Base-by-base conservation (phyloP, 768 basidiomycete genomes). In the Calocera cornea region DNA sequence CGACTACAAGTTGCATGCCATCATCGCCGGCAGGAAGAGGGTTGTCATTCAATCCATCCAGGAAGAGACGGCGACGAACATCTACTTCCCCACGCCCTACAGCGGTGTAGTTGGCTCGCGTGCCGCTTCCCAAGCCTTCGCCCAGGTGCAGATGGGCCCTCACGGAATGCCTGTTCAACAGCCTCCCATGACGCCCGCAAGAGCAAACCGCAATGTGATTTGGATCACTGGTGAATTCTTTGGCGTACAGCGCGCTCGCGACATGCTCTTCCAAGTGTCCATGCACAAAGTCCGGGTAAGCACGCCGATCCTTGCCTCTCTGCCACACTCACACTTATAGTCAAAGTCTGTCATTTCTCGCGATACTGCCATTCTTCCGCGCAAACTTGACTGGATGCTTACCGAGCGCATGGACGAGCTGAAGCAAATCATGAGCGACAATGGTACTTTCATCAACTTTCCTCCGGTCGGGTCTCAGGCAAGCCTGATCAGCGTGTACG, bases 191-290 rank as follows among this genome's bases (percentile, higher is more conserved):
- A 36, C 77, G 72, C 76, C 74, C 76, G 68, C 71, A 69, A 81
- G 78, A 73, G 83, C 87, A 73, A 85, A 84, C 67, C 82, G 81
- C 68, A 92, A 91, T 74, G 78, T 87, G 24, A 88, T 98, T 69
- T 99, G 91, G 88, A 94, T 99, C 72, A 97, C 95, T 0, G 95
- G 95, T 44, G 95, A 97, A 77, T 97, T 95, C 75, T 95, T 97
- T 70, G 91, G 91, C 19, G 95, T 97, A 12, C 92, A 95, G 75
- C 80, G 95, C 64, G 95, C 95, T 12, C 83, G 91, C 70, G 95
- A 97, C 74, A 97, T 97, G 95, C 79, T 99, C 11, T 88, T 87
- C 76, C 89, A 95, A 75, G 81, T 92, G 22, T 90, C 94, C 5
- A 79, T 87, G 67, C 87, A 83, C 74, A 97, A 97, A 84, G 94